These are phyloP conservation scores for Aspergillus bertholletiae DNA, from an alignment of 495 filamentous ascomycete genomes.

Conservation along the genomic window DNA sequence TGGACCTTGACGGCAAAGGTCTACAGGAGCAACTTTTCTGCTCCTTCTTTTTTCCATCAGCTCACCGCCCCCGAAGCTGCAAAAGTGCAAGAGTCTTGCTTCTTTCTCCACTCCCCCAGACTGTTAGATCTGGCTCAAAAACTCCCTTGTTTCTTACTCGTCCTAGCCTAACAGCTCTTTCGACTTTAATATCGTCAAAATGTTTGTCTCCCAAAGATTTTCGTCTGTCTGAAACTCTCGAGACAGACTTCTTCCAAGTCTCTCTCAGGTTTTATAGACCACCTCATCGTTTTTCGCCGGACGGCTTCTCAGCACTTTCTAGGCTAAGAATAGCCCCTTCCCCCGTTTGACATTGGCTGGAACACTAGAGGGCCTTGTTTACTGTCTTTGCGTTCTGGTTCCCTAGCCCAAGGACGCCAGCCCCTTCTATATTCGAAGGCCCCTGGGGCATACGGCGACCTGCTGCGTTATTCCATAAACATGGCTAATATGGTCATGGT, in stretches of 20 bases:
- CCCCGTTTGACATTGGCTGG: not conserved
- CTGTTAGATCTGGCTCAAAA: not conserved
- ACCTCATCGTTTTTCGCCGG: not conserved
- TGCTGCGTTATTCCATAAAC: not conserved
- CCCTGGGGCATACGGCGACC: not conserved
- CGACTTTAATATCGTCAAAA: not conserved
- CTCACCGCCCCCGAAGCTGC: conserved; percentile 22
- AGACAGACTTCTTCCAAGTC: conserved; percentile 11
- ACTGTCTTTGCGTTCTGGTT: not conserved
- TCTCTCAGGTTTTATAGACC: conserved; percentile 6
- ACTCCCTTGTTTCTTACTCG: not conserved
- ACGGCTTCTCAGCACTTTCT: not conserved
- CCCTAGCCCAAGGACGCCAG: too few relatives aligned
- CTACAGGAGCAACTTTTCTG: conserved; percentile 7
- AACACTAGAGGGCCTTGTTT: too few relatives aligned
- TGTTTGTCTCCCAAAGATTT: not conserved
- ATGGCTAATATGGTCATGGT: conserved; percentile 9
- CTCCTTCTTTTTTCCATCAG: conserved; percentile 9
- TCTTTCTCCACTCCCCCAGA: conserved; percentile 1
- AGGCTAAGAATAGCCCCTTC: not conserved
- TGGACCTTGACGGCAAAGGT: conserved; percentile 3
- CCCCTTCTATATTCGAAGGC: too few relatives aligned
- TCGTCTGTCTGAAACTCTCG: conserved; percentile 3
- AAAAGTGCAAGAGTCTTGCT: conserved; percentile 9
- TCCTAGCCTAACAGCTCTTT: not conserved